A percentile compares a stretch with the other conserved stretches of the same genome.
These are phyloP conservation scores for Naganishia liquefaciens DNA, from an alignment of 1,284 basidiomycete species.

Conservation along the genomic window DNA sequence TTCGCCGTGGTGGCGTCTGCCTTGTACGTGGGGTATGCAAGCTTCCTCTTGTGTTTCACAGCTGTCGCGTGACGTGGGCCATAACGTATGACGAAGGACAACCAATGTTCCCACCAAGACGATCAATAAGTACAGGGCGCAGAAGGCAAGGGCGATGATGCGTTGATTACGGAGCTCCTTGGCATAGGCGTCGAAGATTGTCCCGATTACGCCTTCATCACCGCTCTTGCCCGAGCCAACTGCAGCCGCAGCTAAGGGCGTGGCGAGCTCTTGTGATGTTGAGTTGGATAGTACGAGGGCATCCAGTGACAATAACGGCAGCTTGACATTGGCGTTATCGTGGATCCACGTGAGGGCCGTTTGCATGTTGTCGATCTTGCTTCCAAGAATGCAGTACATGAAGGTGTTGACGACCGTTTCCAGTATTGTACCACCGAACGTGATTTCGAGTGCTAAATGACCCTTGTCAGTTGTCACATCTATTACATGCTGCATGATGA, in stretches of 20 bases:
- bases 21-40: background rate
- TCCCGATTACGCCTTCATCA: conserved; percentile 68
- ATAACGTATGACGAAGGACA: conserved; percentile 47
- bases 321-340: conserved; percentile 75
- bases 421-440: conserved; percentile 81
- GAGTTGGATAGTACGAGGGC: conserved; percentile 72
- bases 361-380: conserved; percentile 83
- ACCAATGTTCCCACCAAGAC: conserved; percentile 45
- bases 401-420: conserved; percentile 81
- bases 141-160: conserved; percentile 76
- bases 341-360: conserved; percentile 88
- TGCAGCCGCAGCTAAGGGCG: conserved; percentile 76
- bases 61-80: conserved; percentile 1
- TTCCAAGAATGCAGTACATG: conserved; percentile 81
- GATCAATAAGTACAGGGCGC: conserved; percentile 67
- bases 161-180: conserved; percentile 73
- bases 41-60: conserved; percentile 28
- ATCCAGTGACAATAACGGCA: conserved; percentile 71
- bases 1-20: conserved; percentile 6
- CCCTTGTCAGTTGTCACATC: too few species aligned
- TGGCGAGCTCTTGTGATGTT: conserved; percentile 70
- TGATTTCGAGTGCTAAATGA: conserved; percentile 58
- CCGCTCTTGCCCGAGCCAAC: conserved; percentile 59
- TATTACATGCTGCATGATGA: conserved; percentile 8
- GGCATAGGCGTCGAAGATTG: conserved; percentile 72